Evolutionary conservation across 2,329 filamentous ascomycete genomes (phyloP).

Genomic region (Pseudocercospora pini-densiflorae): DNA sequence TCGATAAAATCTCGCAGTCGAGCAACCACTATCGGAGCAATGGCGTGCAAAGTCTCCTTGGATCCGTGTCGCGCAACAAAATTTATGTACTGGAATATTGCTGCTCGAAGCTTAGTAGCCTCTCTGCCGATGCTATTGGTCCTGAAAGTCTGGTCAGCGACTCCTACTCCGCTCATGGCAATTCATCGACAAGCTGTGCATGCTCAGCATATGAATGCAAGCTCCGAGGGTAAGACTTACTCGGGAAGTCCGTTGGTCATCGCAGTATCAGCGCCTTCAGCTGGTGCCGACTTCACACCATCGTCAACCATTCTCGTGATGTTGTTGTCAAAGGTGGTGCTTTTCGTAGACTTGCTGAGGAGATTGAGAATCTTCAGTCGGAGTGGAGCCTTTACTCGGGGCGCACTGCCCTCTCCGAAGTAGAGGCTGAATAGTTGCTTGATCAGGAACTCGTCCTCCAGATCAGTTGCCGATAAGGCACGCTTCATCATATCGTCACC

Average conservation of each 20-base stretch:
- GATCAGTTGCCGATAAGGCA: slow-evolving; percentile 66
- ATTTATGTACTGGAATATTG: slow-evolving; percentile 83
- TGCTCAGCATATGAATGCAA: slow-evolving; percentile 22
- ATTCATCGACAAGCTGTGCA: slow-evolving; percentile 3
- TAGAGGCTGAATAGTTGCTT: slow-evolving; percentile 74
- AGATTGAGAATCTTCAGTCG: slow-evolving; percentile 77
- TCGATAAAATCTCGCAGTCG: slow-evolving; percentile 75
- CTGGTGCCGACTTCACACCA: slow-evolving; percentile 55
- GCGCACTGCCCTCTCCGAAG: slow-evolving; percentile 59
- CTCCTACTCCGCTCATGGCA: neutral
- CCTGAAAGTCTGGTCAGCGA: slow-evolving; percentile 33
- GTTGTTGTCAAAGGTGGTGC: slow-evolving; percentile 70
- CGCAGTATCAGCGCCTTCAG: slow-evolving; percentile 36
- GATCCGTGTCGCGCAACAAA: slow-evolving; percentile 81
- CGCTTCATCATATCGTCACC: slow-evolving; percentile 89
- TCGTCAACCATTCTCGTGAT: slow-evolving; percentile 73
- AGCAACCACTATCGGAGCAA: slow-evolving; percentile 71
- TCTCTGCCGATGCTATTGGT: slow-evolving; percentile 67
- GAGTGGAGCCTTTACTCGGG: slow-evolving; percentile 66
- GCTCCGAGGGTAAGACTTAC: slow-evolving; percentile 27
- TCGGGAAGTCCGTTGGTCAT: slow-evolving; percentile 36
- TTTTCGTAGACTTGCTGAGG: slow-evolving; percentile 75
- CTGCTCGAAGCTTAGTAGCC: slow-evolving; percentile 76
- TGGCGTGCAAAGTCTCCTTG: slow-evolving; percentile 61
- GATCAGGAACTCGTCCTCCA: slow-evolving; percentile 71